These are phyloP conservation scores for Megacollybia marginata DNA, from an alignment of 768 basidiomycete genomes.

Conservation along the genomic window DNA sequence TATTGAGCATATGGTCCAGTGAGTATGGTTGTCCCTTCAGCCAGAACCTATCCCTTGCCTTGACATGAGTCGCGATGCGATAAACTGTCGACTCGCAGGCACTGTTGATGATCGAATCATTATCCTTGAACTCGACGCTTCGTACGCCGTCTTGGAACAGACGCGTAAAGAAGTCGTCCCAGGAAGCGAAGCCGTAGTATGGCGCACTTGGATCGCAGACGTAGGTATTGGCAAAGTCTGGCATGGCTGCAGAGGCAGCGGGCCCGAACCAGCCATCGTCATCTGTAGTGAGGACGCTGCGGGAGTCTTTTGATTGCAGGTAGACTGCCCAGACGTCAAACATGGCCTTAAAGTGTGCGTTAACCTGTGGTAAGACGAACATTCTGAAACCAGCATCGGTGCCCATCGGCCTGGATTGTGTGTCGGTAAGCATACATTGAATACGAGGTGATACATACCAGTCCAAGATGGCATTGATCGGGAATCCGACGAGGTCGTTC, in stretches of 20 bases:
- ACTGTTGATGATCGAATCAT: slow-evolving; percentile 31
- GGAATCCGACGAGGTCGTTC: slow-evolving; percentile 18
- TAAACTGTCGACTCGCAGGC: slow-evolving; percentile 50
- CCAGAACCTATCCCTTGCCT: slow-evolving; percentile 45
- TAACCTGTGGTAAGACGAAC: slow-evolving; percentile 32
- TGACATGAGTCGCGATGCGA: slow-evolving; percentile 29
- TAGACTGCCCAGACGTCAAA: slow-evolving; percentile 36
- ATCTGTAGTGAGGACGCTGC: slow-evolving; percentile 23
- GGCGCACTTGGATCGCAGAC: slow-evolving; percentile 29
- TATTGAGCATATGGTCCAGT: slow-evolving; percentile 44
- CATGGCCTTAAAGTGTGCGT: slow-evolving; percentile 32
- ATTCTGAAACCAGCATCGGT: slow-evolving; percentile 10
- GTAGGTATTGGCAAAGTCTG: slow-evolving; percentile 30
- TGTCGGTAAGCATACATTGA: too few species aligned
- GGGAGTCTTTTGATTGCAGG: slow-evolving; percentile 31
- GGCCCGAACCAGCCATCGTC: slow-evolving; percentile 3
- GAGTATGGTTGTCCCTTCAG: slow-evolving; percentile 58
- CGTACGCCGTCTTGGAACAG: slow-evolving; percentile 29
- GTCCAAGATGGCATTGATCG: slow-evolving; percentile 39
- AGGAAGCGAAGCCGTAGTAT: slow-evolving; percentile 40
- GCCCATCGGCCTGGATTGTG: slow-evolving; percentile 18
- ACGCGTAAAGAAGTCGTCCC: slow-evolving; percentile 53
- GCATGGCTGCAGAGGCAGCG: not conserved
- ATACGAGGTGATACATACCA: slow-evolving; percentile 1
- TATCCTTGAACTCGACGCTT: slow-evolving; percentile 20